Base-by-base conservation (phyloP, 441 rosid genomes). In the Hura crepitans region DNA sequence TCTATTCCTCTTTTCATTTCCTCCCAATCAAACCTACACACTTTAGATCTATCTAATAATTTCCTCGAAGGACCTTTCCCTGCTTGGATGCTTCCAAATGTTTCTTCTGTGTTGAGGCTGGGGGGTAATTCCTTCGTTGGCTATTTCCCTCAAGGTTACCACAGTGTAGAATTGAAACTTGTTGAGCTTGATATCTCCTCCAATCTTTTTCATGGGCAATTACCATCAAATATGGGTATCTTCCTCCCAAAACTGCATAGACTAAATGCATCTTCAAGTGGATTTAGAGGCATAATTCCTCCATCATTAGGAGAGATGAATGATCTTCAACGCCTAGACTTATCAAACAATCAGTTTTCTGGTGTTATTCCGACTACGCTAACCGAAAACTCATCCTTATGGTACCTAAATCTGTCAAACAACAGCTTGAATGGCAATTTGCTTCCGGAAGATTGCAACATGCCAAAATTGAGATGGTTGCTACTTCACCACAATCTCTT, bases 341-440 rank as follows among this genome's bases (percentile, higher is more conserved):
- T 68, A 9, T 68, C 72, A 6, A 20, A 56, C 20, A 68, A 68
- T 45, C 49, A n/a, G 54, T 43, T 68, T 28, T 10, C 39, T 39
- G 72, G 72, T 42, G 15, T 43, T 22, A 56, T 56, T 39, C 72
- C 63, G 12, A 33, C 10, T 50, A 22, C 25, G 1, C 63, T 68
- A 15, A 56, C 72, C 49, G 42, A 43, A 28, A 42, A 42, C n/a
- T 45, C 63, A 31, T n/a, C 51, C 23, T 14, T 68, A 3, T 42
- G 64, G 72, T 68, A 68, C 64, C 22, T 68, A 27, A 68, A 68
- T 57, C 55, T 68, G 17, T 56, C 72, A n/a, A 68, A 56, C 55
- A 68, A 68, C 43, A 13, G 33, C 47, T 68, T 68, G 28, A 3
- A 15, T 18, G 72, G 72, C 42, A 53, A 11, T n/a, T 18, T 68